Evolutionary conservation across 78 protist species (phyloP).

Genomic region (Capsaspora owczarzaki): DNA sequence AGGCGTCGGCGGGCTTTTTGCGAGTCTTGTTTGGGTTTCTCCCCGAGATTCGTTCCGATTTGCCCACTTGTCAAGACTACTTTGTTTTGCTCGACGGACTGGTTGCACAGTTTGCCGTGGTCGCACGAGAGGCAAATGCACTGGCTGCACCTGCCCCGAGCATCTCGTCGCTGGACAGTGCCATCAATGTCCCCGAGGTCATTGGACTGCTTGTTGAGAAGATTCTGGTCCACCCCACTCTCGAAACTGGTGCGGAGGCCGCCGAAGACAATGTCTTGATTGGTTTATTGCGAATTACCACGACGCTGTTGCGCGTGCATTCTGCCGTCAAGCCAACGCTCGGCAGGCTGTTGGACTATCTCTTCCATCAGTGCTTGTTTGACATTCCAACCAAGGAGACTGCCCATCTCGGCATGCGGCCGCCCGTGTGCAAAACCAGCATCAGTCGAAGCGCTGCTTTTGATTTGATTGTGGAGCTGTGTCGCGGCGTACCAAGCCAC

Average conservation of each 20-base stretch:
- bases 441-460: background rate
- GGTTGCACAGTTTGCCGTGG: background rate
- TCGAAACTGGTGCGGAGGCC: background rate
- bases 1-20: no score
- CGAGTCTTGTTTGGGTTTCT: no score
- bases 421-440: slow-evolving; percentile 30
- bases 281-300: background rate
- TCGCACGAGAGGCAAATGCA: background rate
- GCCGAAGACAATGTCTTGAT: background rate
- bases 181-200: no score
- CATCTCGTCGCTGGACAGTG: background rate
- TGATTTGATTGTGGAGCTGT: slow-evolving; percentile 1
- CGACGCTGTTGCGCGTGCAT: background rate
- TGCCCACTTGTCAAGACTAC: background rate
- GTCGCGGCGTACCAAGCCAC: background rate
- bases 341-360: background rate
- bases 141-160: background rate
- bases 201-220: no score
- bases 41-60: no score
- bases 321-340: background rate
- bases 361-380: slow-evolving; percentile 5
- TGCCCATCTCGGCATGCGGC: slow-evolving; percentile 10
- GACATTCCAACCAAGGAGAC: background rate
- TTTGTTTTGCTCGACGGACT: background rate
- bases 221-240: no score